Evolutionary conservation across 306 rosid species (phyloP), one percentile per base, ranked within the genome.

Genomic region (Vigna unguiculata): DNA sequence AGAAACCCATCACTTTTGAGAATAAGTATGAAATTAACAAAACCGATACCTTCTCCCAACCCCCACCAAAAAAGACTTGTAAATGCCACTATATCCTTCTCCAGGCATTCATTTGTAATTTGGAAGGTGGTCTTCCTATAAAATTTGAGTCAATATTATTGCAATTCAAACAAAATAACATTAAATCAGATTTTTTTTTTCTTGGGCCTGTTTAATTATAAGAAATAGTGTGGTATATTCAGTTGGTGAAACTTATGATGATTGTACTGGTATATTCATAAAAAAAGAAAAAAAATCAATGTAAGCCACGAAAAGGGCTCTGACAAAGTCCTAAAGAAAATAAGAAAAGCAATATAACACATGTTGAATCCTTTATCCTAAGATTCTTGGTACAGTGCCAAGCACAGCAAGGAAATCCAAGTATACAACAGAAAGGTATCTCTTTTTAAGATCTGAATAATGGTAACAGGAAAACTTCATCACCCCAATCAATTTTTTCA

Each of bases 321-420:
- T 24, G 43, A 32, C 40, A 67, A 51, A 62, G 20, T 78, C 52
- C 66, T 41, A 53, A 43, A 57, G 59, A 51, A 49, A 16, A 43
- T 57, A 20, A 63, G 17, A 81, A 52, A 81, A 60, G 17, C 17
- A 48, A 62, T 76, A 76, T 61, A 82, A 76, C 53, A 82, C 53
- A 41, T 64, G 74, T 45, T 54, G 73, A 69, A 59, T 55, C 16
- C 17, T 32, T 52, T 71, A 24, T 55, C 32, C 40, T 34, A 34
- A 34, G 40, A 34, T 6, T 34, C 40, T 34, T 34, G 40, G 40
- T 34, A 6, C 69, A 78, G 47, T 58, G 63, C 24, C 77, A 77
- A 75, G 79, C 51, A 58, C 38, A 58, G 68, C 25, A 78, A 62
- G 46, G 61, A 64, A 76, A 71, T 57, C 49, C 53, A 78, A 78